phyloP scores from a whole-genome alignment of 2,329 filamentous ascomycete species.

The Aureobasidium sp. region DNA sequence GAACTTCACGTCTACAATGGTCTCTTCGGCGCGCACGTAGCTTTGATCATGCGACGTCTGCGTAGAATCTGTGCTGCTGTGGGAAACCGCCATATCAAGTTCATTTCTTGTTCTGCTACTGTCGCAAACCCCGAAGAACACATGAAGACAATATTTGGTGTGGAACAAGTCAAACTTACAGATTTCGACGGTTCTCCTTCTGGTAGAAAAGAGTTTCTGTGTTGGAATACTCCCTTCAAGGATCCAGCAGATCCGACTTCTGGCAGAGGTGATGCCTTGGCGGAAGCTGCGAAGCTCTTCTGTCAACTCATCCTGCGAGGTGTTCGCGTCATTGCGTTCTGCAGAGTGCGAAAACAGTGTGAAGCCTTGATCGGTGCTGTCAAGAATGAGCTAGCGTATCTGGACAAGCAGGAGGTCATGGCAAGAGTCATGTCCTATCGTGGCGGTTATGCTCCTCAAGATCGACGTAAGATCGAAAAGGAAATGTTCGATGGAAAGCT shows the following conservation, averaged over 20 bases:
- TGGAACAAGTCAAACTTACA: conserved; percentile 69
- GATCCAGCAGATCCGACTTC: conserved; percentile 80
- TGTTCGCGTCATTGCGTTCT: conserved; percentile 88
- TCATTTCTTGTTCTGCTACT: conserved; percentile 93
- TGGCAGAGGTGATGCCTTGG: conserved; percentile 72
- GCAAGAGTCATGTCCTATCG: conserved; percentile 88
- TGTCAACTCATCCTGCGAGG: conserved; percentile 82
- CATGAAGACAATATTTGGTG: conserved; percentile 89
- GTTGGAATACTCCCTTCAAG: conserved; percentile 95
- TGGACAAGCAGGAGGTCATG: conserved; percentile 67
- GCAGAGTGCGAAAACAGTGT: conserved; percentile 76
- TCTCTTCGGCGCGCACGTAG: conserved; percentile 85
- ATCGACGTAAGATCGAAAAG: conserved; percentile 76
- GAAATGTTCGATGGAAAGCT: conserved; percentile 98
- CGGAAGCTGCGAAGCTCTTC: conserved; percentile 82
- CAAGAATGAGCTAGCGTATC: conserved; percentile 61
- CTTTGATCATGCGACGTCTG: conserved; percentile 86
- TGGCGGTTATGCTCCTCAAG: conserved; percentile 88
- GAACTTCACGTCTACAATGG: conserved; percentile 97
- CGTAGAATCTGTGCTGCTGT: conserved; percentile 82
- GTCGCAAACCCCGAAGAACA: conserved; percentile 88
- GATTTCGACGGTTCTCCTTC: conserved; percentile 92
- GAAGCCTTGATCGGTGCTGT: conserved; percentile 76
- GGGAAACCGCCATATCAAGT: conserved; percentile 76
- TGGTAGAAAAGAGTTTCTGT: conserved; percentile 87